Conservation (phyloP, 148 eudicot species). For the Drosera capensis region DNA sequence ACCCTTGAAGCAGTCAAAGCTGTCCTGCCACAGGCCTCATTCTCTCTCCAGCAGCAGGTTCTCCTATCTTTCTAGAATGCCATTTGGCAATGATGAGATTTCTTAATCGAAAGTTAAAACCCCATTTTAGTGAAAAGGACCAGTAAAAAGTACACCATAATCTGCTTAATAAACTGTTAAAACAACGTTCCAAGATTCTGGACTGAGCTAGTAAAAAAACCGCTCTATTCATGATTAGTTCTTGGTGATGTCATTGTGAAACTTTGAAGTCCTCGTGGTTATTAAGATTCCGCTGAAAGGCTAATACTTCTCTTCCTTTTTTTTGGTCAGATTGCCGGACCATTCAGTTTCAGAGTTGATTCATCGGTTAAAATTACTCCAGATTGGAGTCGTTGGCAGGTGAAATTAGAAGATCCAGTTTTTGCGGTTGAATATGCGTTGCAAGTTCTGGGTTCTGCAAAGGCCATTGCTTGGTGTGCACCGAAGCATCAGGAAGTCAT, state of each 20-base stretch:
- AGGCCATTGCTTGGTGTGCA: conserved; percentile 81
- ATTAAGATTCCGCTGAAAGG: neutral
- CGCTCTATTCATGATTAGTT: no score
- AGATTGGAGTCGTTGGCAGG: conserved; percentile 24
- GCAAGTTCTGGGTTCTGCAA: conserved; percentile 75
- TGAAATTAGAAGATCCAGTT: conserved; percentile 45
- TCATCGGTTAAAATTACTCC: conserved; percentile 39
- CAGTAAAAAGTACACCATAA: no score
- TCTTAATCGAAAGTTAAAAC: no score
- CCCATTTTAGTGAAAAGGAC: no score
- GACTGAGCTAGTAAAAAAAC: no score
- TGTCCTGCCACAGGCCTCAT: conserved; percentile 38
- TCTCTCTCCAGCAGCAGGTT: conserved; percentile 93
- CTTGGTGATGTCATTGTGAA: no score
- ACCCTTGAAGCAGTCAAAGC: conserved; percentile 42
- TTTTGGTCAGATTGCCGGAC: conserved; percentile 65
- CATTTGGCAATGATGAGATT: no score
- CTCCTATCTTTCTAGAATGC: neutral
- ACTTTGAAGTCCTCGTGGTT: neutral
- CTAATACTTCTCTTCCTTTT: neutral
- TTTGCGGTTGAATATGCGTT: conserved; percentile 73
- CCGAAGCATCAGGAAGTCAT: conserved; percentile 70
- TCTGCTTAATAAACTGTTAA: no score
- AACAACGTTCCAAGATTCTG: no score
- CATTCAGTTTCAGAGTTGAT: conserved; percentile 75